Evolutionary conservation across 495 filamentous ascomycete species (phyloP).

Genomic region (Apiosordaria backusii): DNA sequence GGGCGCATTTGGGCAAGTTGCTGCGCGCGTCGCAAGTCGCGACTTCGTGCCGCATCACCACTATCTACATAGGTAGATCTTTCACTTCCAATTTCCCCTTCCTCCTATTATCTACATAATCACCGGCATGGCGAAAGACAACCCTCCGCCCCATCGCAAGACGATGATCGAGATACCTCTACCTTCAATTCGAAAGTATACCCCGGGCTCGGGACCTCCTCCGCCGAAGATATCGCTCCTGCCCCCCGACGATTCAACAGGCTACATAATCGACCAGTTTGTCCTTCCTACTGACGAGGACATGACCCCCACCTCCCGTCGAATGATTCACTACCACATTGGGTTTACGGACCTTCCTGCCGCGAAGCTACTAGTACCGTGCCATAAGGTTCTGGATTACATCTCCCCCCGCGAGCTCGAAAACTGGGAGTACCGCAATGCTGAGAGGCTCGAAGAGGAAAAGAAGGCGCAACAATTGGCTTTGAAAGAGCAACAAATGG

Average conservation of each 20-base stretch:
- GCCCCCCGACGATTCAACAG: constrained; percentile 40
- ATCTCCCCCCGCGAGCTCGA: constrained; percentile 45
- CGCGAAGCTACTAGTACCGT: constrained; percentile 36
- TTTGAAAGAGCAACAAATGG: background rate
- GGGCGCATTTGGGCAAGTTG: background rate
- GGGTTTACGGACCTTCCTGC: constrained; percentile 44
- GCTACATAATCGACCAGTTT: constrained; percentile 46
- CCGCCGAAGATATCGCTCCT: constrained; percentile 34
- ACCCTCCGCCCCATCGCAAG: constrained; percentile 7
- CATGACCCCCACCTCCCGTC: constrained; percentile 24
- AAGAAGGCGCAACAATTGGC: constrained; percentile 16
- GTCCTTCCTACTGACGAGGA: constrained; percentile 32
- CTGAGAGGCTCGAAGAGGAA: constrained; percentile 29
- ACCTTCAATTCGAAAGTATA: constrained; percentile 31
- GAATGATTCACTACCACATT: constrained; percentile 41
- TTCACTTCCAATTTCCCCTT: background rate
- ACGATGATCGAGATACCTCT: constrained; percentile 38
- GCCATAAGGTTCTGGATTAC: constrained; percentile 41
- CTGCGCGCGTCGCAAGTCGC: background rate
- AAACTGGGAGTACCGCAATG: constrained; percentile 40
- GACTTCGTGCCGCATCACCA: background rate
- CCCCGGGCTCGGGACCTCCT: constrained; percentile 39
- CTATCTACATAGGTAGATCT: background rate
- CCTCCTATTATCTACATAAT: background rate
- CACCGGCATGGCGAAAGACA: constrained; percentile 19